Percentiles rank a stretch among this genome's conserved stretches.
Evolutionary conservation across 192 early-diverging fungal species (phyloP).

Genomic region (Coemansia umbellata): DNA sequence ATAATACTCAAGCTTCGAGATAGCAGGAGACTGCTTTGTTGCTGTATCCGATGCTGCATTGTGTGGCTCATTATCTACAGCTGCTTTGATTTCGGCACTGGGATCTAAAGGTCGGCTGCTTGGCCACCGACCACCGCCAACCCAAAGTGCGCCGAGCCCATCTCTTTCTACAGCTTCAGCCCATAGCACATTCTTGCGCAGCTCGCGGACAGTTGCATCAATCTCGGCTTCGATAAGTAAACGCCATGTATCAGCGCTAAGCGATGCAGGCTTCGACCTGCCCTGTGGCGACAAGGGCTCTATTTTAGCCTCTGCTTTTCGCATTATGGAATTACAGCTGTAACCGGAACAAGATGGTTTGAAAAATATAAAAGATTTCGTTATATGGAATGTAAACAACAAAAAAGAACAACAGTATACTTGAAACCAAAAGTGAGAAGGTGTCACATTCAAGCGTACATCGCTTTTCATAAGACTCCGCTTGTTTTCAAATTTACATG

Average conservation of each 20-base stretch:
- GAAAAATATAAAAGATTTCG: too few relatives aligned
- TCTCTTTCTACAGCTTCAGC: constrained; percentile 39
- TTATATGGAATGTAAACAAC: too few relatives aligned
- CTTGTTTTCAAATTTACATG: background rate
- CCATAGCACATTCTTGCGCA: constrained; percentile 49
- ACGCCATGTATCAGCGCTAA: constrained; percentile 41
- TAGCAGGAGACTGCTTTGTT: too few relatives aligned
- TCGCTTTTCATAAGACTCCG: background rate
- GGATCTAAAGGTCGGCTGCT: background rate
- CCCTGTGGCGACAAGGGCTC: background rate
- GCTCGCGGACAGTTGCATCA: constrained; percentile 48
- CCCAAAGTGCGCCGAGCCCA: constrained; percentile 49
- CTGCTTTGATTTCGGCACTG: background rate
- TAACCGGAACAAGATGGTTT: too few relatives aligned
- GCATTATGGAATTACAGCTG: constrained; percentile 11
- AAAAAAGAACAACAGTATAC: too few relatives aligned
- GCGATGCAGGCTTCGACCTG: constrained; percentile 9
- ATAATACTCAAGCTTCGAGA: constrained; percentile 14
- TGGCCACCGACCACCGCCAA: constrained; percentile 45
- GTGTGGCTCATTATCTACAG: background rate
- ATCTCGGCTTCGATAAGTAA: constrained; percentile 47
- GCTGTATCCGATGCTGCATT: too few relatives aligned
- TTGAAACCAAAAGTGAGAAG: too few relatives aligned
- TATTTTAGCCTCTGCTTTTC: constrained; percentile 10
- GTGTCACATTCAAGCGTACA: too few relatives aligned